Evolutionary conservation across 148 eudicot species (phyloP).

Genomic region (Mesembryanthemum crystallinum): DNA sequence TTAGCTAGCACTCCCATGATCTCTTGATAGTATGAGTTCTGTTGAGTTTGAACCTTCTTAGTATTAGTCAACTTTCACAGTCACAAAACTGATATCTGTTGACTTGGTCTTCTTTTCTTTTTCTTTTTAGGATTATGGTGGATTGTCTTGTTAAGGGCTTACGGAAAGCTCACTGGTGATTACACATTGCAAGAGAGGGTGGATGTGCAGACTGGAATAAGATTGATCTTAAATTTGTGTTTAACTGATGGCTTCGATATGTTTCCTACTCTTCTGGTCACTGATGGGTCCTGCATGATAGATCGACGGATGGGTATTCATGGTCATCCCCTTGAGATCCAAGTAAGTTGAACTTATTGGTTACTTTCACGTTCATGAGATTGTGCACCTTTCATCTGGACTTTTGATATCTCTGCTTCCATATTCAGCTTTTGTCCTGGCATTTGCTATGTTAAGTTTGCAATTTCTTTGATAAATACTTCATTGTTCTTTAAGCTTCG

Average conservation of each 20-base stretch:
- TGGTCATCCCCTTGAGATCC: slow-evolving; percentile 96
- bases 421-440: neutral
- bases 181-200: slow-evolving; percentile 81
- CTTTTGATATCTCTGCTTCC: neutral
- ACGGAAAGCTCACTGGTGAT: slow-evolving; percentile 90
- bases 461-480: neutral
- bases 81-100: slow-evolving; percentile 10
- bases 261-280: slow-evolving; percentile 92
- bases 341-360: slow-evolving; percentile 47
- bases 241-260: slow-evolving; percentile 95
- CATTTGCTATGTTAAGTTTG: neutral
- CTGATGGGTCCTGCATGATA: slow-evolving; percentile 98
- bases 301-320: slow-evolving; percentile 98
- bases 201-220: slow-evolving; percentile 90
- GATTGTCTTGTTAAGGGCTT: slow-evolving; percentile 84
- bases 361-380: neutral
- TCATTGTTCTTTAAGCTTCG: neutral
- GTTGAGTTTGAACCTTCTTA: neutral
- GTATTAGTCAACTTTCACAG: neutral
- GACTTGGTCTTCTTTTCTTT: slow-evolving; percentile 17
- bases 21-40: slow-evolving; percentile 1
- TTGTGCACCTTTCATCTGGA: neutral
- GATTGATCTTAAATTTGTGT: slow-evolving; percentile 74
- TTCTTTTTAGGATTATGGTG: slow-evolving; percentile 93
- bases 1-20: neutral